Percentiles rank a stretch among this genome's conserved stretches.
phyloP scores from a whole-genome alignment of 192 early-diverging fungal genomes.

The Nowakowskiella sp. region DNA sequence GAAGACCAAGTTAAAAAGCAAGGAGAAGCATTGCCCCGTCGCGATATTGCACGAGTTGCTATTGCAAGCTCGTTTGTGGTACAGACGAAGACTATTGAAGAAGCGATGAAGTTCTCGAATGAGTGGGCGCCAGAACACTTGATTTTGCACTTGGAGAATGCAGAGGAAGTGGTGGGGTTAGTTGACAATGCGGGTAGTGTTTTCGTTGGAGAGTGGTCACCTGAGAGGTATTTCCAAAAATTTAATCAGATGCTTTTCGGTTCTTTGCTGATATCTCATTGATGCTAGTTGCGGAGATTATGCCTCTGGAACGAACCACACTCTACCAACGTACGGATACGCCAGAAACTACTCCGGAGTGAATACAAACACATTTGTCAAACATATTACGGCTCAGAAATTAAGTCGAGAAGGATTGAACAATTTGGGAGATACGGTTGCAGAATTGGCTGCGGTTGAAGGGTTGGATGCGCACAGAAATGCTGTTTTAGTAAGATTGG shows the following conservation, averaged over 20 bases:
- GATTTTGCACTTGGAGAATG: conserved; percentile 83
- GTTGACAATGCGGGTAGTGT: conserved; percentile 91
- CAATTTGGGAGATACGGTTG: conserved; percentile 77
- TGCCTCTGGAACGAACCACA: conserved; percentile 99
- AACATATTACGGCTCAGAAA: conserved; percentile 93
- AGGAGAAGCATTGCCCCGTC: conserved; percentile 75
- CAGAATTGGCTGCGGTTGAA: conserved; percentile 88
- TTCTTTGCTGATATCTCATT: conserved; percentile 2
- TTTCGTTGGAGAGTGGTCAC: conserved; percentile 93
- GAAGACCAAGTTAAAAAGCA: conserved; percentile 74
- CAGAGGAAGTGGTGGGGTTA: conserved; percentile 49
- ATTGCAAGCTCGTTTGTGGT: conserved; percentile 83
- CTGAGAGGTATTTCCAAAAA: conserved; percentile 64
- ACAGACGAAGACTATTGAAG: conserved; percentile 55
- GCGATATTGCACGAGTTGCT: conserved; percentile 77
- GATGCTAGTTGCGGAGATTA: conserved; percentile 86
- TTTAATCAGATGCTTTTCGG: background rate
- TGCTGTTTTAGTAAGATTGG: conserved; percentile 86
- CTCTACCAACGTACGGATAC: conserved; percentile 97
- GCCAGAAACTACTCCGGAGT: conserved; percentile 98
- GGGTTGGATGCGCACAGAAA: conserved; percentile 95
- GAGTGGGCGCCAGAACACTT: conserved; percentile 96
- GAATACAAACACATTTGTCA: conserved; percentile 91
- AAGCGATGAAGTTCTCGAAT: conserved; percentile 89
- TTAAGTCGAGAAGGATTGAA: conserved; percentile 83